Conservation (phyloP, 192 early-diverging fungal genomes). For the Backusella morwellensis region DNA sequence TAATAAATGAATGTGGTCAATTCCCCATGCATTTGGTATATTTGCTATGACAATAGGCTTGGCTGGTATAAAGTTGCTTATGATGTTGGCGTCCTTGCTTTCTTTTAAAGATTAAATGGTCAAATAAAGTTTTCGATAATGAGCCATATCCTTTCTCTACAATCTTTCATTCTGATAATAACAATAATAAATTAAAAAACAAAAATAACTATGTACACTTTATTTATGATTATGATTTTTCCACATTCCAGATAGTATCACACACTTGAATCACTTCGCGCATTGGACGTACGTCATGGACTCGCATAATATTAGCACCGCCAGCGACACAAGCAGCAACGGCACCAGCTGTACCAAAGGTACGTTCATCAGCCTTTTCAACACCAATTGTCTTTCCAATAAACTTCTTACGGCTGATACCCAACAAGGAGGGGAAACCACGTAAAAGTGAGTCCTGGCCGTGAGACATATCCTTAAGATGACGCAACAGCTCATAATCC, state of each 20-base stretch:
- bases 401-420: constrained; percentile 89
- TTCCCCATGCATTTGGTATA: too few relatives aligned
- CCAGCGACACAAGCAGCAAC: constrained; percentile 78
- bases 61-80: too few relatives aligned
- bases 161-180: not conserved
- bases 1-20: too few relatives aligned
- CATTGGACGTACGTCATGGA: constrained; percentile 97
- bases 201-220: constrained; percentile 1
- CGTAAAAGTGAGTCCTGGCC: constrained; percentile 44
- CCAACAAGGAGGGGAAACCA: constrained; percentile 88
- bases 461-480: constrained; percentile 60
- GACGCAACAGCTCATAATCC: constrained; percentile 81
- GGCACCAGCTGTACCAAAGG: constrained; percentile 90
- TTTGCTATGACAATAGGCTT: too few relatives aligned
- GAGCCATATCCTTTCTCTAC: too few relatives aligned
- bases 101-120: too few relatives aligned
- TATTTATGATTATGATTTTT: constrained; percentile 3
- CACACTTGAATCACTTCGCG: constrained; percentile 81
- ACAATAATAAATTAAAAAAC: not conserved
- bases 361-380: constrained; percentile 65
- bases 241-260: constrained; percentile 58
- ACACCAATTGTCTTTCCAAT: constrained; percentile 76
- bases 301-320: constrained; percentile 81
- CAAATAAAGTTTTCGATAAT: too few relatives aligned
- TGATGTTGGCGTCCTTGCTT: too few relatives aligned